Conservation (phyloP, 345 rosid species). For the Corchorus capsularis region DNA sequence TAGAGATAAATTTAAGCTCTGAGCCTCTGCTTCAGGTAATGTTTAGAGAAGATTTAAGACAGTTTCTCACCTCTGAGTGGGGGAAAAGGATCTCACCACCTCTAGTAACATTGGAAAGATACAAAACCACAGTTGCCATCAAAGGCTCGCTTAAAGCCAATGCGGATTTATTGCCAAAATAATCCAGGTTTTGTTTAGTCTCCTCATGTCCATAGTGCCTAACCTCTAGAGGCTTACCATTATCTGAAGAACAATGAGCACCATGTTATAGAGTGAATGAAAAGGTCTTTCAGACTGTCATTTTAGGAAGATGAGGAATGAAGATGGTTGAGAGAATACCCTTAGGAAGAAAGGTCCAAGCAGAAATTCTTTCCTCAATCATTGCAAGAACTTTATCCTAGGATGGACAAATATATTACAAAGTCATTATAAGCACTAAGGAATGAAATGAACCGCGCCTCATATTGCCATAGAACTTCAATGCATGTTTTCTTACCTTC, state of each 20-base stretch:
- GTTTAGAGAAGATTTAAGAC: neutral
- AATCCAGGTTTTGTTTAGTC: constrained; percentile 44
- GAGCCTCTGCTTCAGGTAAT: neutral
- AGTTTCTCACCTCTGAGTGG: constrained; percentile 54
- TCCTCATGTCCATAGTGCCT: constrained; percentile 54
- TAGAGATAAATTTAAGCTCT: constrained; percentile 2
- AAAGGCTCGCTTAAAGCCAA: constrained; percentile 36
- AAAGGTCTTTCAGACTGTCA: neutral
- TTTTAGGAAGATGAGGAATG: constrained; percentile 5
- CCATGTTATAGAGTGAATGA: constrained; percentile 9
- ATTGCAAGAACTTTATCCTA: constrained; percentile 65
- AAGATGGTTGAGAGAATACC: constrained; percentile 35
- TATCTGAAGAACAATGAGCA: constrained; percentile 44
- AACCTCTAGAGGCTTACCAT: constrained; percentile 52
- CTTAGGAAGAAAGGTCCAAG: constrained; percentile 88
- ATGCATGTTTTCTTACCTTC: neutral
- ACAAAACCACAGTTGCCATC: constrained; percentile 72
- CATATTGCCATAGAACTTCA: neutral
- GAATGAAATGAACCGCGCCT: neutral
- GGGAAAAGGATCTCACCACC: constrained; percentile 88
- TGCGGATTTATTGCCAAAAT: constrained; percentile 49
- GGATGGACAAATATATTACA: constrained; percentile 18
- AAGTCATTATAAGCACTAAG: constrained; percentile 6
- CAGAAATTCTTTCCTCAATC: constrained; percentile 76
- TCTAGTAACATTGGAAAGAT: constrained; percentile 64